Base-by-base conservation (phyloP, 2,329 filamentous ascomycete genomes). In the Botryotinia globosa region DNA sequence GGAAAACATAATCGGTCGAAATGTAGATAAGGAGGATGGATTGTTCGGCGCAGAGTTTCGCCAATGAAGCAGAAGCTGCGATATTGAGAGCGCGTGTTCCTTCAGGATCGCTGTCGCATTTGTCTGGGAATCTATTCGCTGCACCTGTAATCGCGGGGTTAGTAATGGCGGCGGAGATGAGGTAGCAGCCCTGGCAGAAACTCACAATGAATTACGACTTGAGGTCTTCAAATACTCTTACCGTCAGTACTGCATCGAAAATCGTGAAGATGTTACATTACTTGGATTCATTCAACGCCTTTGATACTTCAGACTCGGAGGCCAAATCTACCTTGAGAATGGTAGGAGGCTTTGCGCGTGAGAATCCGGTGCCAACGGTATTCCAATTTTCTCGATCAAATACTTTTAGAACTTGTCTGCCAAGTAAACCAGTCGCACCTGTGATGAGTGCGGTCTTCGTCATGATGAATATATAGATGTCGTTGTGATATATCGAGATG, bases 111-210 rank as follows among this genome's bases (percentile, higher is more conserved):
- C 88, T 87, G 78, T 94, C 91, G 79, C 94, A 95, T 80, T 92
- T 91, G 82, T 97, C 94, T 3, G 94, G 94, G 79, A 91, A 97
- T 74, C 93, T 90, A 82, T 97, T 94, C 63, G 94, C 94, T 58
- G 94, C 94, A 80, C 92, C 92, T 94, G 71, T 22, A 67, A 72
- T 42, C 12, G 62, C 18, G 42, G n/a, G 66, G 62, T 72, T 58
- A 72, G 48, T 9, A 32, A 25, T 48, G 63, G 32, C 48, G 42
- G 59, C 5, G 29, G 32, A 22, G 22, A 44, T 54, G 9, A 67
- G n/a, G 32, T 51, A 59, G 42, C 5, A 25, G 20, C 20, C 37
- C 25, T 29, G 29, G 58, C 73, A 16, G 48, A 16, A 64, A 63
- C 89, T 81, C 82, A 94, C 93, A 95, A 81, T 97, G 94, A 51